These are phyloP conservation scores for Acer yangbiense DNA, from an alignment of 345 rosid species.

Conservation along the genomic window DNA sequence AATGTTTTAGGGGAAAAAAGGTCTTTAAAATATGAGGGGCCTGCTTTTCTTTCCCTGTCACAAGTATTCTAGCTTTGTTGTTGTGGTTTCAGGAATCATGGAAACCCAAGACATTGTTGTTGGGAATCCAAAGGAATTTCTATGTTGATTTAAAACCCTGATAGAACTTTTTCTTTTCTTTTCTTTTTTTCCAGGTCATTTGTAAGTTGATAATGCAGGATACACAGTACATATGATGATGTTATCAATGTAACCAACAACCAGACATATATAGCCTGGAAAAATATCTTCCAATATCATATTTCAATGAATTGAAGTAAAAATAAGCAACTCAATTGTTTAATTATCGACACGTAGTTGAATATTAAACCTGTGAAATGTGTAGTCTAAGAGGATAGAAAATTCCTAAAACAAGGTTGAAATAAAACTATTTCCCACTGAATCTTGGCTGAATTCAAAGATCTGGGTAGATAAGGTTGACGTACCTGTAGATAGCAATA, in stretches of 20 bases:
- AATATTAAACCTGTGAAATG: too few species aligned
- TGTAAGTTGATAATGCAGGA: background rate
- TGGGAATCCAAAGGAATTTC: constrained; percentile 20
- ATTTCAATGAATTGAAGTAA: background rate
- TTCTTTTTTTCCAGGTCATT: background rate
- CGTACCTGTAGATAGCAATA: constrained; percentile 2
- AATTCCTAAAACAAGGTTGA: background rate
- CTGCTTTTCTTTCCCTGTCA: constrained; percentile 11
- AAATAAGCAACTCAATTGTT: background rate
- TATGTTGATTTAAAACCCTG: constrained; percentile 13
- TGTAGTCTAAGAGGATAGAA: background rate
- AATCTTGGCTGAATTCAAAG: constrained; percentile 14
- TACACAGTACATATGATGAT: background rate
- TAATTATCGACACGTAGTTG: too few species aligned
- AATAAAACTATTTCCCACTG: background rate
- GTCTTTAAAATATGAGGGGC: constrained; percentile 18
- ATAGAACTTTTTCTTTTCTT: background rate
- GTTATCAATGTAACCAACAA: background rate
- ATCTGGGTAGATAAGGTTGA: constrained; percentile 1
- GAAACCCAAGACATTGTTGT: constrained; percentile 15
- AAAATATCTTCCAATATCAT: background rate
- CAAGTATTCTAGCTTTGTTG: constrained; percentile 14
- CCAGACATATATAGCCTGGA: background rate
- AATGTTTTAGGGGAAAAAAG: constrained; percentile 35
- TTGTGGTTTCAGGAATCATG: constrained; percentile 20